phyloP scores from a whole-genome alignment of 2,329 filamentous ascomycete species.

The Fusarium haematococcum region DNA sequence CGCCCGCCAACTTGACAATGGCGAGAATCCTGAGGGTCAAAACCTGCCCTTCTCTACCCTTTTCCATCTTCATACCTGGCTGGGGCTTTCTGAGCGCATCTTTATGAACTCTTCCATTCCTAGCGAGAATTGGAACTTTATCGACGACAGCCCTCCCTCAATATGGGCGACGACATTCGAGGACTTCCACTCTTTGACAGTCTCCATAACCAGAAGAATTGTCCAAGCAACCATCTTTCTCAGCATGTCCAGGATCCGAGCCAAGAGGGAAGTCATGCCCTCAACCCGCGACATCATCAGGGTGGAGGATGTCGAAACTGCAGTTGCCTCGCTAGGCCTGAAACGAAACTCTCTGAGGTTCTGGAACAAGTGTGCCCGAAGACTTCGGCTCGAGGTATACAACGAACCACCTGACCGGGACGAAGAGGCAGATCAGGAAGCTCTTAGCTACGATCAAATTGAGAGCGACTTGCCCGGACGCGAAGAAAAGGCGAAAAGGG shows the following conservation, averaged over 20 bases:
- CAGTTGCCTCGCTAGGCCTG: constrained; percentile 61
- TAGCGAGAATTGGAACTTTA: constrained; percentile 75
- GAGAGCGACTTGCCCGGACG: constrained; percentile 17
- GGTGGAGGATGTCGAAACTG: constrained; percentile 61
- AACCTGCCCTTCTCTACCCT: constrained; percentile 65
- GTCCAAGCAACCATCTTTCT: constrained; percentile 77
- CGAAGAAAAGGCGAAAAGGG: constrained; percentile 21
- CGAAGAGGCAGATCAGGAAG: constrained; percentile 38
- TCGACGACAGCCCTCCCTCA: constrained; percentile 73
- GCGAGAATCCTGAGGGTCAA: constrained; percentile 30
- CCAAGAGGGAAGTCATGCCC: constrained; percentile 52
- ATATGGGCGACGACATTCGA: constrained; percentile 81
- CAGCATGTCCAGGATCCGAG: constrained; percentile 74
- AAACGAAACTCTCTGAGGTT: constrained; percentile 52
- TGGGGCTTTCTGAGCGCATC: constrained; percentile 71
- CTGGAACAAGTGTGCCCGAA: constrained; percentile 62
- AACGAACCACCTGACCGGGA: constrained; percentile 47
- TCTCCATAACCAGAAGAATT: constrained; percentile 77
- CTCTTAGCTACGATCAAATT: constrained; percentile 34
- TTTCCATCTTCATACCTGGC: constrained; percentile 70
- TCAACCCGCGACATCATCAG: constrained; percentile 51
- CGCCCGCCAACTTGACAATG: constrained; percentile 47
- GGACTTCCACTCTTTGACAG: constrained; percentile 77
- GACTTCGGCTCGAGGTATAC: constrained; percentile 62
- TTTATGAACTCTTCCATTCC: constrained; percentile 80